Percentiles rank a stretch among this genome's conserved stretches.
These are phyloP conservation scores for Nepenthes alata DNA, from an alignment of 179 eudicot species.

Conservation along the genomic window DNA sequence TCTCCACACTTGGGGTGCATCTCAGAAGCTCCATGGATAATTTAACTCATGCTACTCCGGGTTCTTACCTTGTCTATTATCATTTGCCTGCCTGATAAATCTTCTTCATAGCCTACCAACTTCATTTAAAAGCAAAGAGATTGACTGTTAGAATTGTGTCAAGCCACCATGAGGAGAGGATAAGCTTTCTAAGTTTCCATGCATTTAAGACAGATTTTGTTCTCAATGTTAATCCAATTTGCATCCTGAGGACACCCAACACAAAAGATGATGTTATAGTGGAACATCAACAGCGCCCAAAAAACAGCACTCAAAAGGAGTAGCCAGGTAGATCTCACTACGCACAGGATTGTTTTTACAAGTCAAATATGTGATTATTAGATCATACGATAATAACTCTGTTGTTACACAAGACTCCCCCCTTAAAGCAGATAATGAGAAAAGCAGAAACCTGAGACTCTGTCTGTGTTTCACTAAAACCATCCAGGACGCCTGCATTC, in stretches of 20 bases:
- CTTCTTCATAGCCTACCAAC: constrained; percentile 93
- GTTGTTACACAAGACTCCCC: not conserved
- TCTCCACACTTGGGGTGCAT: no score
- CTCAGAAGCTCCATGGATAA: no score
- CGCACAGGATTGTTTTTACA: no score
- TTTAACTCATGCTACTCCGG: constrained; percentile 21
- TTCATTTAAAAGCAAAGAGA: constrained; percentile 12
- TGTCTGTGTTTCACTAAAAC: constrained; percentile 91
- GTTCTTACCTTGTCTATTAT: constrained; percentile 77
- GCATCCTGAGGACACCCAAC: no score
- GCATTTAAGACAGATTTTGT: no score
- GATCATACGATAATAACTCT: not conserved
- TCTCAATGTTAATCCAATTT: no score
- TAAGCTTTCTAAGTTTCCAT: not conserved
- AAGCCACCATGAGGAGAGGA: not conserved
- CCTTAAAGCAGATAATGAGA: not conserved
- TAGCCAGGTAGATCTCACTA: no score
- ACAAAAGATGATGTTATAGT: no score
- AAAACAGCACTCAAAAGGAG: no score
- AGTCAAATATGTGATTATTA: no score
- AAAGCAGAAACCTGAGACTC: constrained; percentile 75
- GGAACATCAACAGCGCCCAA: no score
- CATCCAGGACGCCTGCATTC: constrained; percentile 40
- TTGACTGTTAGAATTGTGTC: not conserved
- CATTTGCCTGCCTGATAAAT: constrained; percentile 83